Base-by-base conservation (phyloP, 352 stramenopile species). In the Globisporangium cederbergense region DNA sequence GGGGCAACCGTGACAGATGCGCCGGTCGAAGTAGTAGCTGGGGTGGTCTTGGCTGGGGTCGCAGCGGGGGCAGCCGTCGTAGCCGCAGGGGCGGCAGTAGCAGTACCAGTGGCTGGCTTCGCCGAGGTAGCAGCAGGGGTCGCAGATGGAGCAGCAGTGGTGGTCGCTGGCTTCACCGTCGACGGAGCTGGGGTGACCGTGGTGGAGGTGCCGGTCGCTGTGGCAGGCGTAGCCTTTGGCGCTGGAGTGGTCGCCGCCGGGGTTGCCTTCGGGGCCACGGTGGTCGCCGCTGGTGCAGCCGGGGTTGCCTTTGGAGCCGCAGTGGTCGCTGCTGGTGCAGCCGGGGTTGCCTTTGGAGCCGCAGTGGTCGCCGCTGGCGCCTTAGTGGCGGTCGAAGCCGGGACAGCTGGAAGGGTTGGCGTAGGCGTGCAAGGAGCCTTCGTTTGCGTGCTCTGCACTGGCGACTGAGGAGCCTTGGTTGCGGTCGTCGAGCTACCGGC, bases 331-430 rank as follows among this genome's bases (percentile, higher is more conserved):
- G 34, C 56, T 3, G 46, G 46, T 4, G 42, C 50, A 3, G 45
- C 43, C 0, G 57, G 60, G 0, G 67, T 57, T 6, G 47, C 46
- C 7, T 49, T 46, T 0, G 58, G 53, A 40, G 64, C 56, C 14
- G 64, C 71, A 42, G 71, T 67, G 4, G 66, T 71, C 18, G 57
- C 60, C 10, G 43, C 49, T 34, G 60, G 50, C 22, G 57, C 45
- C 32, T 57, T 32, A 38, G 20, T 30, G 62, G 53, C 38, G 10
- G 42, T 47, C 8, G 34, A 40, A 10, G 34, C 11, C 20, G 56
- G 22, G 22, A 3, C 30, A n/a, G 25, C 28, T 32, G 56, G 56
- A 20, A 61, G 34, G 25, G 62, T 70, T 20, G 66, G 57, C 28
- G 50, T 54, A 8, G 57, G 25, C 2, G 60, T 36, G 47, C 46